phyloP scores from a whole-genome alignment of 1,284 basidiomycete species.

The Ceratobasidium theobromae region DNA sequence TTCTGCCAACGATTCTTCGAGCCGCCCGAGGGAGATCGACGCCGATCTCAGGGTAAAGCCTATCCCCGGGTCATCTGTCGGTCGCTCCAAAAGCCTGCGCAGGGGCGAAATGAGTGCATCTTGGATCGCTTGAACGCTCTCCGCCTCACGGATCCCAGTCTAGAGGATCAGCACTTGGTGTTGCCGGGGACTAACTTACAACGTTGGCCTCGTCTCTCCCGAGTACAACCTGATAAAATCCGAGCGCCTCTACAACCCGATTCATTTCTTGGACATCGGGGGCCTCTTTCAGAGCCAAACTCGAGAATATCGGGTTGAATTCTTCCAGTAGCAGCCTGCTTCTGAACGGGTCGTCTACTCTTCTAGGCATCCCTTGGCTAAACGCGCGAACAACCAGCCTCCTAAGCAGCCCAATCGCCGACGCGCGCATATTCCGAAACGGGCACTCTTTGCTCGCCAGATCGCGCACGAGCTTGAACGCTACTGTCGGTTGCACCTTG shows the following conservation, averaged over 20 bases:
- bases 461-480: conserved; percentile 9
- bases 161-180: neutral
- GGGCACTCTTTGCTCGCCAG: conserved; percentile 13
- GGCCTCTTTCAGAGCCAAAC: neutral
- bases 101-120: neutral
- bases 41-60: neutral
- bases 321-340: conserved; percentile 4
- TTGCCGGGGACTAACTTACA: neutral
- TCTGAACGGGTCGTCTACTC: conserved; percentile 15
- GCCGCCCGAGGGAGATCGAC: neutral
- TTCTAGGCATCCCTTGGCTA: neutral
- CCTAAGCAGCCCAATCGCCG: conserved; percentile 7
- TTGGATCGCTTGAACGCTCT: neutral
- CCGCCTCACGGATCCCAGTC: conserved; percentile 7
- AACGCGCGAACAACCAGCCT: conserved; percentile 16
- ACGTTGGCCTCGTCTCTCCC: neutral
- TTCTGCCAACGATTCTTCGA: neutral
- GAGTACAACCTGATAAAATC: conserved; percentile 12
- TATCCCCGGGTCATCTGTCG: neutral
- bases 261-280: conserved; percentile 18
- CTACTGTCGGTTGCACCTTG: neutral
- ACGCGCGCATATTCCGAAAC: conserved; percentile 13
- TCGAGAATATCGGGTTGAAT: neutral
- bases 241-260: conserved; percentile 7
- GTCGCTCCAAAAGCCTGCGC: neutral